These are phyloP conservation scores for Vigna hirtella DNA, from an alignment of 306 rosid species.

Conservation along the genomic window DNA sequence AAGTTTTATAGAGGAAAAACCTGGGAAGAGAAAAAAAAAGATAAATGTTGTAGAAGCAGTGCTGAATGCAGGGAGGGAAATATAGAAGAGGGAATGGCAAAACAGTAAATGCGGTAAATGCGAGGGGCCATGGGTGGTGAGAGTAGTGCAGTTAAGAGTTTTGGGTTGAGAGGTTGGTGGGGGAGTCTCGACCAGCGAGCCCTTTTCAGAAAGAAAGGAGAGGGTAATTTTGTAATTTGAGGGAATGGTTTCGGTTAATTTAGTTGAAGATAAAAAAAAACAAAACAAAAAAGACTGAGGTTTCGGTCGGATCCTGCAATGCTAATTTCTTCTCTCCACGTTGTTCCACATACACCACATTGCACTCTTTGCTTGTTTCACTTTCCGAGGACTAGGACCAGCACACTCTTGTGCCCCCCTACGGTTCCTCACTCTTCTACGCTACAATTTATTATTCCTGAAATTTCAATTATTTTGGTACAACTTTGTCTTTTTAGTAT, in stretches of 20 bases:
- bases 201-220: neutral
- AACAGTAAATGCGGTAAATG: conserved; percentile 62
- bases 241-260: conserved; percentile 40
- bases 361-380: neutral
- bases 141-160: neutral
- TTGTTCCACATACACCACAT: neutral
- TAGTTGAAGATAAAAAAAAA: conserved; percentile 40
- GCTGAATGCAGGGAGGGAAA: conserved; percentile 36
- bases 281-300: neutral
- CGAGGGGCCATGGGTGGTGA: conserved; percentile 54
- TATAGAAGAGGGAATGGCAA: conserved; percentile 50
- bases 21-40: conserved; percentile 30
- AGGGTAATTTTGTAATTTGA: conserved; percentile 21
- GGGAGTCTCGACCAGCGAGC: conserved; percentile 51
- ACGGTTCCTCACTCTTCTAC: neutral
- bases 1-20: conserved; percentile 23
- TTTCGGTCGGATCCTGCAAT: conserved; percentile 34
- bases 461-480: neutral
- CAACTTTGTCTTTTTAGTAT: neutral
- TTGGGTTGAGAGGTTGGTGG: conserved; percentile 20
- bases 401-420: neutral
- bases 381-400: conserved; percentile 28
- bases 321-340: neutral
- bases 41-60: conserved; percentile 18
- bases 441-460: neutral